Evolutionary conservation across 2,329 filamentous ascomycete genomes (phyloP).

Genomic region (Phyllosticta citrichinensis): DNA sequence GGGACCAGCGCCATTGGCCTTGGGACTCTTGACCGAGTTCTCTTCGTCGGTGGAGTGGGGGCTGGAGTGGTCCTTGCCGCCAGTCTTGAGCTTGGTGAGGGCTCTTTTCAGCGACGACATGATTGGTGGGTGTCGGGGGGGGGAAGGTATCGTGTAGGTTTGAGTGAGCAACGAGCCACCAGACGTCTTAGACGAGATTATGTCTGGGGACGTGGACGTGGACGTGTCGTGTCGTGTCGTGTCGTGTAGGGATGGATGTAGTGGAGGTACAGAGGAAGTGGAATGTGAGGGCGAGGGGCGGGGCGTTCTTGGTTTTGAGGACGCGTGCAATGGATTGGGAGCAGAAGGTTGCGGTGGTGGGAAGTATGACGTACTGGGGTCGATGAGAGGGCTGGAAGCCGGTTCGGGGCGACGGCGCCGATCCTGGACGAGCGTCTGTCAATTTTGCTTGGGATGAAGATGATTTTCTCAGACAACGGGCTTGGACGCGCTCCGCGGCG

Average conservation of each 20-base stretch:
- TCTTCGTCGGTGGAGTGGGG: constrained; percentile 25
- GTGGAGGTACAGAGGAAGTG: background rate
- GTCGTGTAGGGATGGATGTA: background rate
- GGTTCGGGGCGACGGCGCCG: background rate
- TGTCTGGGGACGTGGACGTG: background rate
- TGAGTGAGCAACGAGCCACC: background rate
- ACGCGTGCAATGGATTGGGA: background rate
- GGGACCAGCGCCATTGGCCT: constrained; percentile 17
- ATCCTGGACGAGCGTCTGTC: background rate
- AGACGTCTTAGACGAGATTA: constrained; percentile 12
- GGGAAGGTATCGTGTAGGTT: background rate
- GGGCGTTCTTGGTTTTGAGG: constrained; percentile 4
- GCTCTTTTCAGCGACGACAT: constrained; percentile 38
- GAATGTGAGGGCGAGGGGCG: background rate
- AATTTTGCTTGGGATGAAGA: too few relatives aligned
- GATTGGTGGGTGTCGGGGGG: background rate
- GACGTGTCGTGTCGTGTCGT: too few relatives aligned
- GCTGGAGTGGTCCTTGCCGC: constrained; percentile 18
- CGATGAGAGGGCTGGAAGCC: constrained; percentile 3
- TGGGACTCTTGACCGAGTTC: constrained; percentile 21
- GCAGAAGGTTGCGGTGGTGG: background rate
- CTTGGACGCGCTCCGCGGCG: background rate
- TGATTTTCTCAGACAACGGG: background rate
- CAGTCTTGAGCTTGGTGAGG: constrained; percentile 33
- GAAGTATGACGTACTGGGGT: background rate